Percentiles rank a stretch among this genome's conserved stretches.
Conservation (phyloP, 306 rosid species). For the Medicago lupulina region DNA sequence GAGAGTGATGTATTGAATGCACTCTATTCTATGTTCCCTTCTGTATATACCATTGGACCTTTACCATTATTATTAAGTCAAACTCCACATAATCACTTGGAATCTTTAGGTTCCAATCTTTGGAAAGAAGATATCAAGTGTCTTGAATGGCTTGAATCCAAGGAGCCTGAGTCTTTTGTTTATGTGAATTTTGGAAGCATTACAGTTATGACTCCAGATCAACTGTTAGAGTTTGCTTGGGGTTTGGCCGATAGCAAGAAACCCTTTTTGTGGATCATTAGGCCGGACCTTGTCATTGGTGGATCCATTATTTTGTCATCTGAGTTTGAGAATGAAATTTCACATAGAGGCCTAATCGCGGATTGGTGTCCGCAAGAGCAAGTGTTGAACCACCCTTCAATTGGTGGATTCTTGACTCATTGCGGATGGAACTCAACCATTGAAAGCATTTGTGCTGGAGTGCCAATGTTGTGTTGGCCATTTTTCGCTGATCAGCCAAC, state of each 20-base stretch:
- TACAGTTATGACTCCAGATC: background rate
- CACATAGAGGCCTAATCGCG: constrained; percentile 24
- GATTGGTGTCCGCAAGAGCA: constrained; percentile 24
- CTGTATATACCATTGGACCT: background rate
- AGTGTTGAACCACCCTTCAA: constrained; percentile 19
- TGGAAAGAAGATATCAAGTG: constrained; percentile 32
- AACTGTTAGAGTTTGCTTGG: constrained; percentile 32
- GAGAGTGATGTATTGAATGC: constrained; percentile 28
- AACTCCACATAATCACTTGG: background rate
- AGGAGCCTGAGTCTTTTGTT: background rate
- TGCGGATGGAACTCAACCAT: constrained; percentile 31
- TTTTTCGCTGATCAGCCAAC: constrained; percentile 32
- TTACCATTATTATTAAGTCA: constrained; percentile 11
- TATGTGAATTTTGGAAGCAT: constrained; percentile 34
- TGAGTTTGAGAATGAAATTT: constrained; percentile 10
- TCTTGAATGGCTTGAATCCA: constrained; percentile 28
- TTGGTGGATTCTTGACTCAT: constrained; percentile 33
- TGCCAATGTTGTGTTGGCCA: constrained; percentile 42
- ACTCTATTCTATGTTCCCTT: constrained; percentile 3
- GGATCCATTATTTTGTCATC: constrained; percentile 12
- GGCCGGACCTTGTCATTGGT: constrained; percentile 22
- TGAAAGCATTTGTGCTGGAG: constrained; percentile 25
- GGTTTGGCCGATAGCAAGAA: constrained; percentile 33
- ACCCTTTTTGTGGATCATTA: constrained; percentile 31
- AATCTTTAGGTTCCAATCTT: constrained; percentile 14